These are phyloP conservation scores for Aspergillus olivimuriae DNA, from an alignment of 495 filamentous ascomycete genomes.

Conservation along the genomic window DNA sequence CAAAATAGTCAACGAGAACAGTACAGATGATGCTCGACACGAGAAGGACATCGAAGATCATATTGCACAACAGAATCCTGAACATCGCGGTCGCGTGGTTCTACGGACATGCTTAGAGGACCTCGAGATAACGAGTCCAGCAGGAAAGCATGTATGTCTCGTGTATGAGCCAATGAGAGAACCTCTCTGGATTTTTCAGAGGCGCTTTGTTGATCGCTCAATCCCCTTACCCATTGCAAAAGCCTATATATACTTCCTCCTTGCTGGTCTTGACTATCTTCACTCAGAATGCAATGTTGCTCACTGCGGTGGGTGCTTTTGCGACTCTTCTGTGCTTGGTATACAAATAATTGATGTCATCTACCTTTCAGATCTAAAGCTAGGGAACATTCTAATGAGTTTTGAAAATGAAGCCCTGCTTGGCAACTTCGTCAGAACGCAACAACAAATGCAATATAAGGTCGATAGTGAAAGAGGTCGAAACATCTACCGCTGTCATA, in stretches of 20 bases:
- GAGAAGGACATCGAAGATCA: constrained; percentile 22
- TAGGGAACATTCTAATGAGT: constrained; percentile 27
- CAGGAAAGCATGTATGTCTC: constrained; percentile 28
- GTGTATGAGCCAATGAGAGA: constrained; percentile 31
- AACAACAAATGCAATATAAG: constrained; percentile 22
- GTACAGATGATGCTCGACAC: constrained; percentile 12
- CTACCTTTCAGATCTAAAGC: no score
- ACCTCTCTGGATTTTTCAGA: constrained; percentile 21
- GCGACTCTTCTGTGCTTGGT: no score
- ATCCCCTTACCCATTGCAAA: constrained; percentile 21
- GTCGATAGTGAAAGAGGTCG: constrained; percentile 7
- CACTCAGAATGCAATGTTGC: constrained; percentile 27
- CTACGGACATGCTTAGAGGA: constrained; percentile 9
- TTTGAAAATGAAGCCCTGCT: constrained; percentile 26
- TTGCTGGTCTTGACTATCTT: constrained; percentile 32
- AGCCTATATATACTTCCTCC: constrained; percentile 23
- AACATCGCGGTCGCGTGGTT: constrained; percentile 17
- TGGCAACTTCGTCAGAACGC: constrained; percentile 16
- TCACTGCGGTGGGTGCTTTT: no score
- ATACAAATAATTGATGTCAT: no score
- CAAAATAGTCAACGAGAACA: constrained; percentile 23
- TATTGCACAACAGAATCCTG: constrained; percentile 15
- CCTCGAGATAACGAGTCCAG: constrained; percentile 19
- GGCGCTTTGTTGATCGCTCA: constrained; percentile 13
- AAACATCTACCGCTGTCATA: constrained; percentile 15